Base-by-base conservation (phyloP, 2,329 filamentous ascomycete species). In the Fusarium sp. region DNA sequence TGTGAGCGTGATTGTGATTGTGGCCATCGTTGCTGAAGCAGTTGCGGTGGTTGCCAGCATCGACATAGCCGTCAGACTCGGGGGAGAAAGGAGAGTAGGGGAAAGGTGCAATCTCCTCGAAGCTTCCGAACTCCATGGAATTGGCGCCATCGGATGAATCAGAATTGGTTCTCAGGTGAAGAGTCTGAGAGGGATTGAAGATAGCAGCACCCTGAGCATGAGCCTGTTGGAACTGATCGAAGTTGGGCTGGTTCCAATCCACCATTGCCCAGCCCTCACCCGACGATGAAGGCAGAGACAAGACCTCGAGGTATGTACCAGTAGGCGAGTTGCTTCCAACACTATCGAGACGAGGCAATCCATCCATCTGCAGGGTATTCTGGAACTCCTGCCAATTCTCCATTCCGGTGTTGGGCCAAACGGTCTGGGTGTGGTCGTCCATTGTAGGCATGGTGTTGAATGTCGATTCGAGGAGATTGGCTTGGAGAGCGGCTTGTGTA, bases 111-210 rank as follows among this genome's bases (percentile, higher is more conserved):
- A 94, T 89, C 75, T 97, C 94, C 79, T 97, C 94, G 75, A 92
- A 97, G 83, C 93, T 96, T 70, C 90, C 84, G 87, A 94, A 80
- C 83, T 93, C 79, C 85, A 92, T 78, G 78, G 91, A 84, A 80
- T 87, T 85, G 80, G 89, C 81, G 75, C 90, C 89, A 37, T 95
- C 92, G 3, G 92, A 96, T 5, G 94, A 96, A 76, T 97, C 93
- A 7, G 95, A 97, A 76, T 92, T 91, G 59, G 92, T 95, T 74
- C 95, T 90, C 77, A 97, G 88, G 83, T 98, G 95, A 55, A 98
- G 85, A 2, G 94, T 97, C 83, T 97, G 93, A 69, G 92, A 90
- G 4, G 95, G 95, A 82, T 98, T 97, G 85, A 97, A 97, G 77
- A 97, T 95, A 73, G 93, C 91, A 42, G 85, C 81, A 69, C 85